These are phyloP conservation scores for Chrysanthemum makinoi DNA, from an alignment of 129 eudicot genomes.

Conservation along the genomic window DNA sequence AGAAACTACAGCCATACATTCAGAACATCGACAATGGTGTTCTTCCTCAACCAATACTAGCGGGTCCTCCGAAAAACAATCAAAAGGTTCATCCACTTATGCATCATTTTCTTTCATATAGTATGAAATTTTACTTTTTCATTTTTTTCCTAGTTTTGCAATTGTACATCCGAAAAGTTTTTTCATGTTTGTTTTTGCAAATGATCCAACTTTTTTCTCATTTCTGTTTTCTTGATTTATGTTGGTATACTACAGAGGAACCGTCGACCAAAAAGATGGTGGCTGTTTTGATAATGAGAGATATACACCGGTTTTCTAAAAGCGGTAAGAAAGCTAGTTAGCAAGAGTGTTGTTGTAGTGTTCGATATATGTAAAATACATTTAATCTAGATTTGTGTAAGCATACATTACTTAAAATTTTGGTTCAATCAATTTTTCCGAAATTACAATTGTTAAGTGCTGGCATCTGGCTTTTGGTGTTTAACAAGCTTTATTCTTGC, in stretches of 20 bases:
- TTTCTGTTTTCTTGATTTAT: neutral
- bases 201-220: too few relatives aligned
- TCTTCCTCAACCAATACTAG: conserved; percentile 65
- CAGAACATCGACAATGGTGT: conserved; percentile 48
- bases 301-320: neutral
- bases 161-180: neutral
- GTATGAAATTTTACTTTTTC: too few relatives aligned
- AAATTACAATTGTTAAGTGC: neutral
- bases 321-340: neutral
- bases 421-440: neutral
- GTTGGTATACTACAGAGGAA: conserved; percentile 12
- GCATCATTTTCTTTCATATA: neutral
- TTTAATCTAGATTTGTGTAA: neutral
- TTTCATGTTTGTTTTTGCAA: too few relatives aligned
- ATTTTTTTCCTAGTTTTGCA: too few relatives aligned
- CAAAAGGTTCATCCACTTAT: conserved; percentile 48
- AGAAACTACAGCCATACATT: conserved; percentile 72
- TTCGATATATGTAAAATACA: conserved; percentile 21
- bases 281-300: conserved; percentile 28
- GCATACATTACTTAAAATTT: conserved; percentile 8
- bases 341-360: conserved; percentile 11
- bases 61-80: conserved; percentile 33
- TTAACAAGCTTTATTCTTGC: neutral
- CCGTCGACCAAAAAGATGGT: conserved; percentile 35
- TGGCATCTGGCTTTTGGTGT: neutral